A percentile compares a stretch with the other conserved stretches of the same genome.
Evolutionary conservation across 805 yeast species (phyloP).

Genomic region (Wickerhamomyces chaumierensis): DNA sequence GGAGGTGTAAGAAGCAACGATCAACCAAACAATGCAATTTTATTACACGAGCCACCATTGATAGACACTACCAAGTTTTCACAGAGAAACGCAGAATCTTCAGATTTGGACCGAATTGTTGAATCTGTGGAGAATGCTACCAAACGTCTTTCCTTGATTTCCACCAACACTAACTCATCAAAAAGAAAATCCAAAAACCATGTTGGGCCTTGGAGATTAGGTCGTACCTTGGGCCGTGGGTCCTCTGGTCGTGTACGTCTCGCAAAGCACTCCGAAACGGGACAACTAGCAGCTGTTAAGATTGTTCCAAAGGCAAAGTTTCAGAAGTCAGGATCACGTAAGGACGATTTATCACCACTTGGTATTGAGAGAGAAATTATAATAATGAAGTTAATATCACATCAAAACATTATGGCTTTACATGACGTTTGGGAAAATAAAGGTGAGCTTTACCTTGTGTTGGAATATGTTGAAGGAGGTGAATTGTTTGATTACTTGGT

Average conservation of each 20-base stretch:
- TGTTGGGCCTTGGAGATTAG: conserved; percentile 94
- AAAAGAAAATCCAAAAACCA: conserved; percentile 21
- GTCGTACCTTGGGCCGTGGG: conserved; percentile 92
- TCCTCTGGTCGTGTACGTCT: conserved; percentile 90
- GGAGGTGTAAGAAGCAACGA: too few species aligned
- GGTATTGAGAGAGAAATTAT: conserved; percentile 84
- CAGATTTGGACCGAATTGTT: conserved; percentile 19
- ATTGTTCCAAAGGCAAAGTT: conserved; percentile 83
- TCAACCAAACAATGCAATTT: too few species aligned
- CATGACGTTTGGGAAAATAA: conserved; percentile 86
- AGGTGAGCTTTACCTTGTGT: conserved; percentile 69
- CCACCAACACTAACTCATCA: conserved; percentile 19
- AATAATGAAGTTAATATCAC: conserved; percentile 72
- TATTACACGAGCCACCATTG: too few species aligned
- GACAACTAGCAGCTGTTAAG: conserved; percentile 91
- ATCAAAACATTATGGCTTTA: conserved; percentile 66
- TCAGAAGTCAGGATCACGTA: conserved; percentile 21
- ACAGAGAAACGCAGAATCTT: conserved; percentile 1
- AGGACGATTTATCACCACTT: conserved; percentile 53
- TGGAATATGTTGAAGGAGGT: conserved; percentile 96
- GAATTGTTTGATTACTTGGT: conserved; percentile 89
- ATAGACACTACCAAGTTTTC: too few species aligned
- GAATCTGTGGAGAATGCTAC: conserved; percentile 21
- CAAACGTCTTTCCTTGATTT: conserved; percentile 17
- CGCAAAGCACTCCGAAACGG: conserved; percentile 77